Conservation (phyloP, 768 basidiomycete genomes). For the Lentinula raphanica region DNA sequence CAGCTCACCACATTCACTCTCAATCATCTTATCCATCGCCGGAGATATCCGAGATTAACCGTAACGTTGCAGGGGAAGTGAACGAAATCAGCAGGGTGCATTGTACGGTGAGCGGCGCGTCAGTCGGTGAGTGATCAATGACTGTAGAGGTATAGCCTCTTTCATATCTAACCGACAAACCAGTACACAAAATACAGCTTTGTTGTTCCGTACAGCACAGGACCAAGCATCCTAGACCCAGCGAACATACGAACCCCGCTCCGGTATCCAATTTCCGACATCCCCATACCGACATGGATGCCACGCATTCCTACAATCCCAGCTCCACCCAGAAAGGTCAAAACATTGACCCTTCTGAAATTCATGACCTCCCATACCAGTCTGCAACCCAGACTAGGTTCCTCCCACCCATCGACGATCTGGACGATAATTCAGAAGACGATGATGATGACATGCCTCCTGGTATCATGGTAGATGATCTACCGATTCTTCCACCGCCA, state of each 20-base stretch:
- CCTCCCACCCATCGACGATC: not conserved
- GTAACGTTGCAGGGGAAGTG: not conserved
- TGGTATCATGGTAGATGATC: not conserved
- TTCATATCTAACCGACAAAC: not conserved
- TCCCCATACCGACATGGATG: not conserved
- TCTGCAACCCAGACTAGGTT: not conserved
- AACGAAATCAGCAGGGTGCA: not conserved
- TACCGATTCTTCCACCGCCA: not conserved
- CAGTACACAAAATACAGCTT: not conserved
- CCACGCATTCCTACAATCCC: not conserved
- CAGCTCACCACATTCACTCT: not conserved
- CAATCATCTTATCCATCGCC: not conserved
- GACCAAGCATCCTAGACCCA: not conserved
- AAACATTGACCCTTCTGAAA: not conserved
- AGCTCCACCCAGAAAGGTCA: not conserved
- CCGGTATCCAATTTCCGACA: not conserved
- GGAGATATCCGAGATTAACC: not conserved
- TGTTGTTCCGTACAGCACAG: not conserved
- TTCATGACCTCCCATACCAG: not conserved
- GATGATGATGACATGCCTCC: conserved; percentile 5
- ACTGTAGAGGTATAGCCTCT: not conserved
- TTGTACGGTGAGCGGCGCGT: not conserved
- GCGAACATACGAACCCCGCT: not conserved
- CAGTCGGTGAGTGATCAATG: not conserved
- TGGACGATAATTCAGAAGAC: not conserved